Conservation (phyloP, 2,329 filamentous ascomycete genomes). For the Verruconis gallopava region DNA sequence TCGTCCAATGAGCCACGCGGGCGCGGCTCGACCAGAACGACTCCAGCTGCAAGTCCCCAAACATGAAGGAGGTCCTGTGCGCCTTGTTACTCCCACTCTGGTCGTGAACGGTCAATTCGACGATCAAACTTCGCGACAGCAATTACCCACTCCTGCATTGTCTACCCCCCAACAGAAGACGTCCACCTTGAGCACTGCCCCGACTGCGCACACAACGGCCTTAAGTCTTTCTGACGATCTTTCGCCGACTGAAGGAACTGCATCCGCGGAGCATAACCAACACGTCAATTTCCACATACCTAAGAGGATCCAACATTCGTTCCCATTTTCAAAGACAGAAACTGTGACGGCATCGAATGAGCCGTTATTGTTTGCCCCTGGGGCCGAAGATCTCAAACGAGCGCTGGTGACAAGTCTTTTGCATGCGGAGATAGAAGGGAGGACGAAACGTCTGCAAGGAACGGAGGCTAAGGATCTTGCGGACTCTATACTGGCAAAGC, state of each 20-base stretch:
- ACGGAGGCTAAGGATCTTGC: conserved; percentile 35
- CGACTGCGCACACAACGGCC: conserved; percentile 7
- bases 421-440: conserved; percentile 30
- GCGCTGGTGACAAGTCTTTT: conserved; percentile 34
- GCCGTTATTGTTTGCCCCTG: conserved; percentile 10
- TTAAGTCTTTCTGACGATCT: not conserved
- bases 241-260: not conserved
- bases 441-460: conserved; percentile 27
- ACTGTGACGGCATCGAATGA: not conserved
- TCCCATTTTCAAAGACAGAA: not conserved
- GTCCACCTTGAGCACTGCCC: conserved; percentile 4
- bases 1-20: conserved; percentile 12
- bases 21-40: conserved; percentile 32
- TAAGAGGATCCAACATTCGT: not conserved
- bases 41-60: conserved; percentile 52
- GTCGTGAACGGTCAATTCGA: conserved; percentile 37
- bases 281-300: not conserved
- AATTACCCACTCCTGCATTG: not conserved
- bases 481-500: conserved; percentile 26
- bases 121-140: not conserved
- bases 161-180: not conserved
- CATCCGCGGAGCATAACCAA: conserved; percentile 4
- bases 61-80: conserved; percentile 42
- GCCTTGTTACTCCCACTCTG: conserved; percentile 47
- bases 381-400: conserved; percentile 30